A percentile compares a stretch with the other conserved stretches of the same genome.
phyloP scores from a whole-genome alignment of 345 rosid species.

The Anacardium occidentale region DNA sequence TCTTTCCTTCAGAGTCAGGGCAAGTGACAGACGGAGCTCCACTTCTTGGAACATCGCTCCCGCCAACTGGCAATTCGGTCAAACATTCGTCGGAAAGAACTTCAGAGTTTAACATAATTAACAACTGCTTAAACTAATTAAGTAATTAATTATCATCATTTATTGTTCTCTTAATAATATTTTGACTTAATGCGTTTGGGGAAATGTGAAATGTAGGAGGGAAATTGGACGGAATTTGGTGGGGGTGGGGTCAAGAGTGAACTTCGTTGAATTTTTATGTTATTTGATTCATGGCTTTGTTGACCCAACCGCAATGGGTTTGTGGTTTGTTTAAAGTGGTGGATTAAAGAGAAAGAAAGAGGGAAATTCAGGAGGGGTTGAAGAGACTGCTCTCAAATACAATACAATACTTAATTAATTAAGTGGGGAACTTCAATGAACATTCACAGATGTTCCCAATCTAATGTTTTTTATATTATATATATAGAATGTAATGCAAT shows the following conservation, averaged over 20 bases:
- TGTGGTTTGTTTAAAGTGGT: background rate
- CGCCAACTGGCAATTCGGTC: slow-evolving; percentile 53
- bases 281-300: background rate
- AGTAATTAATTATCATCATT: background rate
- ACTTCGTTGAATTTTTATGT: background rate
- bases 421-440: slow-evolving; percentile 19
- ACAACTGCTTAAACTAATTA: background rate
- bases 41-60: slow-evolving; percentile 51
- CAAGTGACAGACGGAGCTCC: slow-evolving; percentile 48
- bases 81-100: slow-evolving; percentile 54
- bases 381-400: slow-evolving; percentile 34
- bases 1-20: slow-evolving; percentile 48
- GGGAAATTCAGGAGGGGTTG: slow-evolving; percentile 15
- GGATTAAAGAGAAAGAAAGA: background rate
- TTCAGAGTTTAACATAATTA: slow-evolving; percentile 45
- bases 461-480: no score
- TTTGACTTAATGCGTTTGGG: slow-evolving; percentile 11
- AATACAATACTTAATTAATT: no score
- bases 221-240: background rate
- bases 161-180: background rate
- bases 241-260: background rate
- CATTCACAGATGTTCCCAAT: background rate
- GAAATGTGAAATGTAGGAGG: background rate
- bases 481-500: no score
- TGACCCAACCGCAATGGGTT: background rate